Evolutionary conservation across 2,329 filamentous ascomycete genomes (phyloP).

Genomic region (Fusarium lyarnte): DNA sequence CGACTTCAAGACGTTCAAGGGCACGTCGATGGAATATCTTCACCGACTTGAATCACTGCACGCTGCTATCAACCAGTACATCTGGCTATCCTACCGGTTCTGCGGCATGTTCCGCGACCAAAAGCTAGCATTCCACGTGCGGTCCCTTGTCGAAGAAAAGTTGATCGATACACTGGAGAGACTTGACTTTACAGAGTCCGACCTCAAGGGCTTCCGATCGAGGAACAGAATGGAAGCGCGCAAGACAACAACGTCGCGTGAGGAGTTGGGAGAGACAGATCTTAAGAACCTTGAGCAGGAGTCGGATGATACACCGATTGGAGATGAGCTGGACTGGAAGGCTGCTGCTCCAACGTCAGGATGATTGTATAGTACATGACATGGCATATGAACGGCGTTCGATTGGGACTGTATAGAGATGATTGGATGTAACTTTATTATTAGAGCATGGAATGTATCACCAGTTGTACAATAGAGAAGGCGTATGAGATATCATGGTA

Average conservation of each 20-base stretch:
- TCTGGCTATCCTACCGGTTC: constrained; percentile 94
- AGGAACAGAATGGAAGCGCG: constrained; percentile 36
- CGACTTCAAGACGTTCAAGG: constrained; percentile 53
- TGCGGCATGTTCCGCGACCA: constrained; percentile 81
- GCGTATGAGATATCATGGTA: background rate
- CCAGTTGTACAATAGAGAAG: constrained; percentile 21
- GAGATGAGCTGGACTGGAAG: constrained; percentile 21
- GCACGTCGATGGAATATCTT: constrained; percentile 66
- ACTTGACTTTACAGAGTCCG: constrained; percentile 59
- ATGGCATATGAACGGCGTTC: background rate
- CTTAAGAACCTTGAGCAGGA: constrained; percentile 28
- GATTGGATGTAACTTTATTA: constrained; percentile 25
- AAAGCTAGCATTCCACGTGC: constrained; percentile 80
- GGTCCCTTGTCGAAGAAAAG: constrained; percentile 77
- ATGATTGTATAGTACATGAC: constrained; percentile 18
- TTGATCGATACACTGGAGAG: constrained; percentile 63
- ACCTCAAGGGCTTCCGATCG: constrained; percentile 42
- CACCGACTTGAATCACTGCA: constrained; percentile 79
- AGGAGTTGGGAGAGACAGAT: constrained; percentile 24
- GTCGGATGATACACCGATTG: constrained; percentile 25
- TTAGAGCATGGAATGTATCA: constrained; percentile 23
- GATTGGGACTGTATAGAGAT: background rate
- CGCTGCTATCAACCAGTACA: constrained; percentile 82
- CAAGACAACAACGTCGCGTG: constrained; percentile 17
- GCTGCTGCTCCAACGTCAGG: background rate